phyloP scores from a whole-genome alignment of 148 eudicot species.

The Hydrangea macrophylla region DNA sequence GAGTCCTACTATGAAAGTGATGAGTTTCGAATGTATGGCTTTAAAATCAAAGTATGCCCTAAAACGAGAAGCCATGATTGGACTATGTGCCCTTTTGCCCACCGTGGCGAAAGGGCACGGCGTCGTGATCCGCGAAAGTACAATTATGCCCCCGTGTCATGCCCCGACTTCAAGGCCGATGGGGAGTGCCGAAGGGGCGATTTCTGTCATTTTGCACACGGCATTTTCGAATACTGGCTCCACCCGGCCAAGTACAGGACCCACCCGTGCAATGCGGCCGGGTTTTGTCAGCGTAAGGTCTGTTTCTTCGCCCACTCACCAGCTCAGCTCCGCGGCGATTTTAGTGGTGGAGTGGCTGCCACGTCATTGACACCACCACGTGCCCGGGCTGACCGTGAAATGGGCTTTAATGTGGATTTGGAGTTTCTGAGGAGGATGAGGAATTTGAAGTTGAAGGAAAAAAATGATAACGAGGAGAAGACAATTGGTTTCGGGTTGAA shows the following conservation, averaged over 20 bases:
- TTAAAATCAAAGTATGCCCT: not conserved
- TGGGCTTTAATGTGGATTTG: too few species aligned
- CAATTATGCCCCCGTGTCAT: not conserved
- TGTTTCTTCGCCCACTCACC: constrained; percentile 14
- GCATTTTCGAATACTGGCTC: constrained; percentile 2
- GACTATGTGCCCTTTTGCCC: constrained; percentile 11
- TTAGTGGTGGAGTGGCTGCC: too few species aligned
- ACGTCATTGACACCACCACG: too few species aligned
- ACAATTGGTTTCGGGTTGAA: too few species aligned
- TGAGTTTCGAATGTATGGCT: too few species aligned
- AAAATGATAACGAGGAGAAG: too few species aligned
- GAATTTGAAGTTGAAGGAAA: too few species aligned
- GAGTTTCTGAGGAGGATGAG: too few species aligned
- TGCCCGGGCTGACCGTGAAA: too few species aligned
- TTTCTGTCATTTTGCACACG: not conserved
- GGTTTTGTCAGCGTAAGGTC: not conserved
- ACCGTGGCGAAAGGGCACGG: not conserved
- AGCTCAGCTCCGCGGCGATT: too few species aligned
- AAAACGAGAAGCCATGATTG: not conserved
- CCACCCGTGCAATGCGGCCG: not conserved
- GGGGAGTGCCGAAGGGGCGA: not conserved
- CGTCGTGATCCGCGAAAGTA: not conserved
- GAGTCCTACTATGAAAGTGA: too few species aligned
- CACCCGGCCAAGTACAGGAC: constrained; percentile 10
- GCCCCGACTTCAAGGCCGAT: not conserved